Conservation (phyloP, 257 asterid genomes). For the Solanum boliviense region DNA sequence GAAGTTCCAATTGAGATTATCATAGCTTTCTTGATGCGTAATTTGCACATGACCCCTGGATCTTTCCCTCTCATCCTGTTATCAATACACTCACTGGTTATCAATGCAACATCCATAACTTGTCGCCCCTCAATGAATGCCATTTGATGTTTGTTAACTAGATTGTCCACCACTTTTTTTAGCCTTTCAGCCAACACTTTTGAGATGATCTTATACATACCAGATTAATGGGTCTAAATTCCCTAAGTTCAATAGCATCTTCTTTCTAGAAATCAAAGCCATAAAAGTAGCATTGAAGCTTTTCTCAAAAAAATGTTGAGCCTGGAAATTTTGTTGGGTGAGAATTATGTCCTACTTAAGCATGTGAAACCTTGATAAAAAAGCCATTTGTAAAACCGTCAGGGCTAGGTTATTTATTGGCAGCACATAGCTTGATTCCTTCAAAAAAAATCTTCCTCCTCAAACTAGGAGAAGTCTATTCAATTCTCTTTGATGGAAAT, state of each 20-base stretch:
- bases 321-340: not conserved
- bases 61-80: not conserved
- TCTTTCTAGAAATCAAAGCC: not conserved
- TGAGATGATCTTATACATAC: not conserved
- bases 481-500: not conserved
- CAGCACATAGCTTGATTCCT: not conserved
- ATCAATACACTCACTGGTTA: not conserved
- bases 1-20: not conserved
- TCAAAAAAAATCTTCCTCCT: not conserved
- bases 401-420: not conserved
- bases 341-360: not conserved
- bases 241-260: not conserved
- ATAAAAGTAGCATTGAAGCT: not conserved
- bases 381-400: not conserved
- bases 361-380: not conserved
- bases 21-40: not conserved
- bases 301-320: not conserved
- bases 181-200: not conserved
- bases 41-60: not conserved
- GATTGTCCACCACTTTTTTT: not conserved
- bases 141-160: not conserved
- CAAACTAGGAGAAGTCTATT: not conserved
- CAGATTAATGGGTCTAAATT: not conserved
- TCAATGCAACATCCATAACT: not conserved
- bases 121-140: not conserved